Evolutionary conservation across 139 green algal genomes (phyloP).

Genomic region (Raphidocelis subcapitata): DNA sequence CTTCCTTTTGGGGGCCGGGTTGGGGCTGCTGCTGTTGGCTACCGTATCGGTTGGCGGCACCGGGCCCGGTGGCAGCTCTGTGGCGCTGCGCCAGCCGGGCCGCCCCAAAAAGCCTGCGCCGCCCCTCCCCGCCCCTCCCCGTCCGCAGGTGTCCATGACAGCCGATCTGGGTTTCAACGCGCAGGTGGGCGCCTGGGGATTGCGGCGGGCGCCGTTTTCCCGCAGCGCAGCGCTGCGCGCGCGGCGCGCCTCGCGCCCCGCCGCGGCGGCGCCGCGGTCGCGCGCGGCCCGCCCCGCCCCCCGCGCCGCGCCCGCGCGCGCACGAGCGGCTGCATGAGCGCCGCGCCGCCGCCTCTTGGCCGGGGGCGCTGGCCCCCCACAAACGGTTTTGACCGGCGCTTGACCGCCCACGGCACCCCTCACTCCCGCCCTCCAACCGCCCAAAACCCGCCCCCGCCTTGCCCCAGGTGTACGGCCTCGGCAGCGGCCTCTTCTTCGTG

Average conservation of each 20-base stretch:
- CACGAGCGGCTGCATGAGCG: neutral
- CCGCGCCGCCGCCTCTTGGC: neutral
- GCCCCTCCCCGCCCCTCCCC: no score
- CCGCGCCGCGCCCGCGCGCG: neutral
- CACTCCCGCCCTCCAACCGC: neutral
- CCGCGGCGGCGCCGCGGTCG: no score
- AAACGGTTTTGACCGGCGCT: neutral
- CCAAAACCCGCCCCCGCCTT: neutral
- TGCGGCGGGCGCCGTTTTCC: no score
- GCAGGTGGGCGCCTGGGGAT: neutral
- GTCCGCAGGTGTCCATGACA: no score
- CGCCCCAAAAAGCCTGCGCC: no score
- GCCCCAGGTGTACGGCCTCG: conserved; percentile 55
- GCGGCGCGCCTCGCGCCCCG: no score
- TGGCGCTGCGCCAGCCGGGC: no score
- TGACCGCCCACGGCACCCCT: neutral
- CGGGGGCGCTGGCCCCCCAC: neutral
- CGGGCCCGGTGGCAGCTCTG: neutral
- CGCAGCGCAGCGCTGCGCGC: no score
- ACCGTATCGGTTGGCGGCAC: neutral
- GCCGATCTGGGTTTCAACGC: conserved; percentile 27
- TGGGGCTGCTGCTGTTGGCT: neutral
- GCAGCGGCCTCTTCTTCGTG: conserved; percentile 79
- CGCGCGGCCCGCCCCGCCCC: no score
- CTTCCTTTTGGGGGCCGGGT: conserved; percentile 29